Percentiles rank a stretch among this genome's conserved stretches.
Conservation (phyloP, 345 rosid genomes). For the Eucalyptus guilfoylei region DNA sequence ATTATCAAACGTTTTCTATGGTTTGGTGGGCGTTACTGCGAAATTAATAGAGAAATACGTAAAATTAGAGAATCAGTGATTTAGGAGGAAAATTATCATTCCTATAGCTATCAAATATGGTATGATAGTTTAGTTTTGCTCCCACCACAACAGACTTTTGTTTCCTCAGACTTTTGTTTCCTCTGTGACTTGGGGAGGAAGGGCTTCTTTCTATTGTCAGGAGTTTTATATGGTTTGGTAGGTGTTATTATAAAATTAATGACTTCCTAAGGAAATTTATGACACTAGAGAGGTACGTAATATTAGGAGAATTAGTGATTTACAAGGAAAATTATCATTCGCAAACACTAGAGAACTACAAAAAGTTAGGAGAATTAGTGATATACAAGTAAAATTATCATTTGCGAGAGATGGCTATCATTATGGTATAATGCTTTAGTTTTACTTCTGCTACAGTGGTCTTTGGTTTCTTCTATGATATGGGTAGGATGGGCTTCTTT, state of each 20-base stretch:
- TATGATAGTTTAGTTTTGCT: neutral
- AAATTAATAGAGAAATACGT: neutral
- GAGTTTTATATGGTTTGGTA: neutral
- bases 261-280: neutral
- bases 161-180: neutral
- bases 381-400: neutral
- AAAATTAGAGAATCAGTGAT: neutral
- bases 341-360: neutral
- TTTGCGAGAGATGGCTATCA: neutral
- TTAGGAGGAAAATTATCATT: neutral
- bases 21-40: neutral
- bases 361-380: neutral
- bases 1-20: neutral
- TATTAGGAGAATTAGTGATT: neutral
- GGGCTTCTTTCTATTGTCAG: neutral
- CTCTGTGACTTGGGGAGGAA: neutral
- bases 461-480: neutral
- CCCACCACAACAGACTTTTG: neutral
- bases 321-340: neutral
- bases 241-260: neutral
- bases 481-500: neutral
- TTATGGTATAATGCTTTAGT: neutral
- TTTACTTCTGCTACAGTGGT: neutral
- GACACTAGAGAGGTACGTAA: neutral
- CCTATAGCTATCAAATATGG: neutral